Evolutionary conservation across 2,329 filamentous ascomycete species (phyloP), one percentile per base, ranked within the genome.

Genomic region (Whalleya microplaca): DNA sequence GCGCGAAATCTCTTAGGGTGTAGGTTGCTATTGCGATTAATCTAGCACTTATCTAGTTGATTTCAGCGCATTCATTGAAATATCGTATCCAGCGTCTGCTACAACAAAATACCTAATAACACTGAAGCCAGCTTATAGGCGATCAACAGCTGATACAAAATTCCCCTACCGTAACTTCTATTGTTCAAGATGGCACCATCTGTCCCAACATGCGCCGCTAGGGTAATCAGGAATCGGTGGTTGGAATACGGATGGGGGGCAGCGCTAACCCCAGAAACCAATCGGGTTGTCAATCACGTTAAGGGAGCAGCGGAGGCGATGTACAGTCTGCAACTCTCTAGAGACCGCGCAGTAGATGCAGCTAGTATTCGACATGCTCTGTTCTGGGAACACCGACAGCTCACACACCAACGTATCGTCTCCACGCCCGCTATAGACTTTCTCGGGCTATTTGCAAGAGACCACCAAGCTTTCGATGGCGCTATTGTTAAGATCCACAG

Each of bases 371-470:
- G 63, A 2, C 57, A 66, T 3, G 66, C 59, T 2, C 10, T 70
- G 5, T 68, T 69, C 48, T 69, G 66, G 66, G 67, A 69, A 48
- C 66, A 64, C 21, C 55, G 63, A 14, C 60, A 65, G 20, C 48
- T 68, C 2, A 2, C 3, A 2, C 27, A 63, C 4, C 54, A 40
- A 8, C 2, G 2, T 0, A 50, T 65, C 4, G 43, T 70, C 21
- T 68, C 63, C 1, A 69, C 62, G 1, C 68, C 68, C 0, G 45
- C 61, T 0, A 14, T 62, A 16, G 62, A 68, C 18, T 53, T 61
- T 37, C 20, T 65, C 10, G 53, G 58, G 4, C 58, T 70, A 2
- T 70, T 68, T 18, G 44, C 54, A 1, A 9, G 8, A 0, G 55
- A 63, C 16, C 50, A 58, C 0, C 42, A 40, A 2, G 0, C 2